Conservation (phyloP, 139 green algal species). For the Chlorella sp. region DNA sequence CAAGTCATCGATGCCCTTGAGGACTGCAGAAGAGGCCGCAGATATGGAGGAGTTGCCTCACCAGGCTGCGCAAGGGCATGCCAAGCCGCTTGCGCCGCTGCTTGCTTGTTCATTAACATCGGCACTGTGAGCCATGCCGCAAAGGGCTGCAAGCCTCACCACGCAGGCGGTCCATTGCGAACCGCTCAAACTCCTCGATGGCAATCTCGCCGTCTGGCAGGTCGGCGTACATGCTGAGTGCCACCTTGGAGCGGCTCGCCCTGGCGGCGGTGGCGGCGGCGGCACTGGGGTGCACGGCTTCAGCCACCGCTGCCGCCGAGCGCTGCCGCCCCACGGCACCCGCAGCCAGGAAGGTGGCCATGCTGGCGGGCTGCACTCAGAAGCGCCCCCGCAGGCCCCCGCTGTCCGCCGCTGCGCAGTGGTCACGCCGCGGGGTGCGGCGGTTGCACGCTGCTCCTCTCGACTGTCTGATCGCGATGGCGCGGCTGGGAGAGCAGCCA, state of each 20-base stretch:
- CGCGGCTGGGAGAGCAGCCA: too few species aligned
- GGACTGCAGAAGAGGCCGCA: conserved; percentile 64
- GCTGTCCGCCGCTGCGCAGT: neutral
- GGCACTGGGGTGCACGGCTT: neutral
- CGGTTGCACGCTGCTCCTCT: neutral
- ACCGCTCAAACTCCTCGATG: conserved; percentile 95
- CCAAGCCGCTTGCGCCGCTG: too few species aligned
- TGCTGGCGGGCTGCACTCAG: neutral
- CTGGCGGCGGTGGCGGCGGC: neutral
- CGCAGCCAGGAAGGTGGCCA: conserved; percentile 18
- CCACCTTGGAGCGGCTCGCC: conserved; percentile 6
- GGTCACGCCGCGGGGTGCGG: neutral
- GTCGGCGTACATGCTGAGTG: conserved; percentile 79
- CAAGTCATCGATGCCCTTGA: conserved; percentile 91
- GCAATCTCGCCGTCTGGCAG: conserved; percentile 77
- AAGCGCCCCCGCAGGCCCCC: neutral
- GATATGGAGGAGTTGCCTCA: too few species aligned
- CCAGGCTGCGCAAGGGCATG: neutral
- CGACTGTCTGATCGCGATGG: too few species aligned
- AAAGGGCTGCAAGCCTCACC: conserved; percentile 52
- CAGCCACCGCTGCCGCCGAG: neutral
- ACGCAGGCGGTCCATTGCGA: conserved; percentile 87
- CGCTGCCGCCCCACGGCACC: neutral
- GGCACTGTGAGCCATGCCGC: neutral
- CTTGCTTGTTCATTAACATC: neutral